Percentiles rank a stretch among this genome's conserved stretches.
Evolutionary conservation across 2,329 filamentous ascomycete genomes (phyloP).

Genomic region (Fusarium clavum): DNA sequence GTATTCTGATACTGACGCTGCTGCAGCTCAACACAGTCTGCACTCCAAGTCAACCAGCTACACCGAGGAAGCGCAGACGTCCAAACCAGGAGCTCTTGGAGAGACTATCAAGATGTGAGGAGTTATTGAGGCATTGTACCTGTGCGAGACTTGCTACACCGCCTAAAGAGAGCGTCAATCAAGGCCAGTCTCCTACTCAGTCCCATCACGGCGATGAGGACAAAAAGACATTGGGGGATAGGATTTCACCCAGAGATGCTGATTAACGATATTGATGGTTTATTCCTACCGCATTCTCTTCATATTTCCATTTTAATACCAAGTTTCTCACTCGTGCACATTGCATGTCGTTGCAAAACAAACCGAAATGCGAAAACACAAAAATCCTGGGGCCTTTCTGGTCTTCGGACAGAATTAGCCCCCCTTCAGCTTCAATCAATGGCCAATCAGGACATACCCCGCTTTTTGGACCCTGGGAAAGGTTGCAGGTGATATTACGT

Average conservation of each 20-base stretch:
- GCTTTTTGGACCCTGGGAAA: not conserved
- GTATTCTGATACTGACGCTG: not conserved
- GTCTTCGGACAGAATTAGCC: not conserved
- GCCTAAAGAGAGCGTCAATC: slow-evolving; percentile 24
- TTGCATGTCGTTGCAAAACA: not conserved
- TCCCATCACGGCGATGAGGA: slow-evolving; percentile 24
- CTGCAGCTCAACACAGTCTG: slow-evolving; percentile 43
- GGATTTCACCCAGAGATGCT: not conserved
- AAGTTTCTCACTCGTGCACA: not conserved
- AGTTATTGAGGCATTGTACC: slow-evolving; percentile 43
- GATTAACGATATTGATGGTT: not conserved
- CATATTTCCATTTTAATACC: not conserved
- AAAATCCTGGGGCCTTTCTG: not conserved
- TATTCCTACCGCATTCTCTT: not conserved
- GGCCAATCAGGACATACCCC: not conserved
- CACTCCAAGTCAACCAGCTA: slow-evolving; percentile 46
- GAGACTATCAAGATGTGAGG: slow-evolving; percentile 21
- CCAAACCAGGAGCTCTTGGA: slow-evolving; percentile 46
- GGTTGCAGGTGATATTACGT: not conserved
- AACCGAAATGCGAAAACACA: slow-evolving; percentile 7
- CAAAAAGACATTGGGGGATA: slow-evolving; percentile 13
- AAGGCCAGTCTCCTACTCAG: slow-evolving; percentile 16
- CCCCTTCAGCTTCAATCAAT: not conserved
- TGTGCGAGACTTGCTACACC: slow-evolving; percentile 36
- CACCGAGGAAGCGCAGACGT: slow-evolving; percentile 47